Base-by-base conservation (phyloP, 2,329 filamentous ascomycete species). In the Colletotrichum limetticola region DNA sequence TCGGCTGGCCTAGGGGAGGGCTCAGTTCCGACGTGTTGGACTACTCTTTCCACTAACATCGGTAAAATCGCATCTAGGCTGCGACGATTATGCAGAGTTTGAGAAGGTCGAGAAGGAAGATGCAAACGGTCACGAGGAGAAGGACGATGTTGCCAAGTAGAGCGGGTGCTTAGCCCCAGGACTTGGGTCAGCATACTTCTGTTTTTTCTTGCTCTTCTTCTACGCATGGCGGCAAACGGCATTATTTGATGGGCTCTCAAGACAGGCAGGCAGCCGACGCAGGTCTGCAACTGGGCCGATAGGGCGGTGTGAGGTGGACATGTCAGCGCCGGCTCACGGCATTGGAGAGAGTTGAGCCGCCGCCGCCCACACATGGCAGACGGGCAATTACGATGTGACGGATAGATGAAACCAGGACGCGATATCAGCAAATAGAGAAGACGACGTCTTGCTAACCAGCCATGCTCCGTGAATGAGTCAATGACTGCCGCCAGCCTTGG, bases 31-130 rank as follows among this genome's bases (percentile, higher is more conserved):
- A 35, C 32, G 32, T 35, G 32, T 35, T 35, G 37, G 14, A 42
- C 37, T 42, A 19, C 32, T 12, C 11, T 56, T 57, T 35, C 37
- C 14, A 32, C 60, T 66, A 30, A 71, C 66, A 46, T 55, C 26
- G 49, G 22, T n/a, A 35, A 35, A 63, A 63, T 35, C 30, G 6
- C 35, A 26, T 24, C 19, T 9, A 74, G 71, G 68, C 57, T 74
- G 71, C 28, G 62, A 67, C 26, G 71, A 74, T 52, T 55, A 30
- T 46, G 71, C 71, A 1, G 71, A 74, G 35, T 74, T 72, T 22
- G 62, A 68, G 55, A 60, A 63, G 32, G 56, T 26, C 28, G 57
- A 71, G 22, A 46, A 71, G 46, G 68, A 67, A 32, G 62, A 70
- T 24, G 58, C n/a, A 19, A 30, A 64, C n/a, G 58, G 58, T 22